These are phyloP conservation scores for Erigeron philadelphicus DNA, from an alignment of 140 eudicot species.

Conservation along the genomic window DNA sequence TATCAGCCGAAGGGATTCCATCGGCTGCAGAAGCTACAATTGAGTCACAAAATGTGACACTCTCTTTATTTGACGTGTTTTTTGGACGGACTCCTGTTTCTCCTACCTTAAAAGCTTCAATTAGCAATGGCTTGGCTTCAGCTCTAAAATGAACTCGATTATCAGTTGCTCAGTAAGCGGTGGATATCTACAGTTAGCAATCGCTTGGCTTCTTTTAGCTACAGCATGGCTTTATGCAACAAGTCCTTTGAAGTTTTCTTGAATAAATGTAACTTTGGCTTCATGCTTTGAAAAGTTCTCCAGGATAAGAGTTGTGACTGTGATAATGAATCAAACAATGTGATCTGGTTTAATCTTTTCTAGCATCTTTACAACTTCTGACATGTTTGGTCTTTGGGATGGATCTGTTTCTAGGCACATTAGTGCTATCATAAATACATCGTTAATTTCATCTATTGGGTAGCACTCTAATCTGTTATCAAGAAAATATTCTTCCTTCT, in stretches of 20 bases:
- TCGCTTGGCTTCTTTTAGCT: slow-evolving; percentile 39
- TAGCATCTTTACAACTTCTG: slow-evolving; percentile 73
- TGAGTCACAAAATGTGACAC: slow-evolving; percentile 60
- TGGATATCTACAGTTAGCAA: slow-evolving; percentile 28
- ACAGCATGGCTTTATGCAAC: slow-evolving; percentile 3
- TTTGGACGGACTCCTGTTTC: slow-evolving; percentile 81
- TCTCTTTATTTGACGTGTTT: slow-evolving; percentile 78
- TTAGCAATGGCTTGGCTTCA: slow-evolving; percentile 48
- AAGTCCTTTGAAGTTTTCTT: slow-evolving; percentile 18
- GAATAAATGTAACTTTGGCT: not conserved
- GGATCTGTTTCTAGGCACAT: slow-evolving; percentile 87
- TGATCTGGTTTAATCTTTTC: slow-evolving; percentile 48
- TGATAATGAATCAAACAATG: slow-evolving; percentile 24
- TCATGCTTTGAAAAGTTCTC: not conserved
- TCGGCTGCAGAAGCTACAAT: slow-evolving; percentile 61
- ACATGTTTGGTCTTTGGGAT: slow-evolving; percentile 75
- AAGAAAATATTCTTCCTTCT: slow-evolving; percentile 69
- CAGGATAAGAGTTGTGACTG: slow-evolving; percentile 1
- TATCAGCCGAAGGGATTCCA: slow-evolving; percentile 60
- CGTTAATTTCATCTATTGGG: slow-evolving; percentile 46
- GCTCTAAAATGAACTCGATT: slow-evolving; percentile 34
- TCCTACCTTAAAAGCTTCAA: slow-evolving; percentile 79
- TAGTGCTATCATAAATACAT: slow-evolving; percentile 56
- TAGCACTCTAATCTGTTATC: slow-evolving; percentile 52
- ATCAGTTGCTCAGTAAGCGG: not conserved